phyloP scores from a whole-genome alignment of 2,329 filamentous ascomycete species.

The Penicillium crustosum region DNA sequence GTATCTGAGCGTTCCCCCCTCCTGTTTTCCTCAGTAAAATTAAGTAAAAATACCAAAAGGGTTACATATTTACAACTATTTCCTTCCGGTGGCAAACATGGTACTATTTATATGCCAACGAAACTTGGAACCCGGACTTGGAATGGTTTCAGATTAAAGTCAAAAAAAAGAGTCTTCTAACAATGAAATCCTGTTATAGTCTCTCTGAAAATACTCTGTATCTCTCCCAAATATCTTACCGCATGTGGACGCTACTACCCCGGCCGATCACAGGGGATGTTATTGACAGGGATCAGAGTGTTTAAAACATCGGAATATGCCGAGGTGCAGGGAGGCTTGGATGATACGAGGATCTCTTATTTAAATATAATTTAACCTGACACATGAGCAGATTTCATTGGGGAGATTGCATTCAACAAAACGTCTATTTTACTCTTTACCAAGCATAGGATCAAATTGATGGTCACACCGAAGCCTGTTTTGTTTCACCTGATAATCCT shows the following conservation, averaged over 20 bases:
- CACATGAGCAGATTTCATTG: background rate
- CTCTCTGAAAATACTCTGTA: too few relatives aligned
- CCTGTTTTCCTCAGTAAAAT: too few relatives aligned
- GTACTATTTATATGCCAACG: background rate
- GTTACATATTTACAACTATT: too few relatives aligned
- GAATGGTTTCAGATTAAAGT: constrained; percentile 6
- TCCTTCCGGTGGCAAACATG: background rate
- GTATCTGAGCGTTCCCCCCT: background rate
- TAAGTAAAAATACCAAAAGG: too few relatives aligned
- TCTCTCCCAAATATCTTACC: background rate
- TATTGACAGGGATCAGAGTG: constrained; percentile 9
- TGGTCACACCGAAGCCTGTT: background rate
- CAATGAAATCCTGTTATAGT: background rate
- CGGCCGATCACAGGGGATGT: constrained; percentile 6
- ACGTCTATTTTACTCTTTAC: background rate
- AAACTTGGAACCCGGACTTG: background rate
- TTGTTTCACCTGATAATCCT: background rate
- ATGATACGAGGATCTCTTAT: constrained; percentile 4
- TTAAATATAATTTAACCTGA: background rate
- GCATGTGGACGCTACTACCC: background rate
- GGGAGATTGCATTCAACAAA: background rate
- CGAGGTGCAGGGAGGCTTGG: constrained; percentile 12
- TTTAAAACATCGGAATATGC: constrained; percentile 20
- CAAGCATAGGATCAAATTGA: background rate
- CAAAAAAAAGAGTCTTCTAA: background rate